Evolutionary conservation across 176 grass and related monocot genomes (phyloP).

Genomic region (sorghum (Sorghum bicolor)): Sorghum_bicolor_NCBIv3 NC_012874.2:13584501-13585000

Average conservation of each 20-base stretch:
- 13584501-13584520: not conserved
- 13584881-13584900: not conserved
- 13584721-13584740: not conserved
- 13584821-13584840: not conserved
- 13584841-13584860: not conserved
- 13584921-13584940: not conserved
- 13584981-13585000: not conserved
- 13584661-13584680: not conserved
- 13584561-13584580: too few relatives aligned
- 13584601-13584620: not conserved
- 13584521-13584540: conserved; percentile 46
- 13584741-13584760: not conserved
- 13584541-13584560: not conserved
- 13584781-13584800: not conserved
- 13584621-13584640: not conserved
- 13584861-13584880: not conserved
- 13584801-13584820: not conserved
- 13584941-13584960: not conserved
- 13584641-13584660: not conserved
- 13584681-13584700: not conserved
- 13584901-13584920: not conserved
- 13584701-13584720: not conserved
- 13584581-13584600: not conserved
- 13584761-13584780: not conserved
- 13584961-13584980: not conserved